Evolutionary conservation across 768 basidiomycete genomes (phyloP).

Genomic region (Macrolepiota fuliginosa): DNA sequence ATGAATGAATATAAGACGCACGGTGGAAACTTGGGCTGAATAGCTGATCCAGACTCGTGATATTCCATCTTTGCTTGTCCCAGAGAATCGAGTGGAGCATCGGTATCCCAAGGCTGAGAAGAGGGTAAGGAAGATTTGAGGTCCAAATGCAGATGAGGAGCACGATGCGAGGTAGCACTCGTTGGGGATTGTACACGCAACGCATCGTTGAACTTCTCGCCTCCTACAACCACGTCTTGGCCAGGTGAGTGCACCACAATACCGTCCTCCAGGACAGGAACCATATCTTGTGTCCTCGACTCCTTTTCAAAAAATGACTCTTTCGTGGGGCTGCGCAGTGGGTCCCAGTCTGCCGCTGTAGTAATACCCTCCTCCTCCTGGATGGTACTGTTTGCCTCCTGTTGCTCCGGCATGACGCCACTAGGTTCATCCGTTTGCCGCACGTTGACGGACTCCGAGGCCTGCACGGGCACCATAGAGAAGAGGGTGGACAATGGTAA

Average conservation of each 20-base stretch:
- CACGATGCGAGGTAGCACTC: conserved; percentile 27
- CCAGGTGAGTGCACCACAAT: conserved; percentile 15
- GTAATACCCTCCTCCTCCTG: conserved; percentile 4
- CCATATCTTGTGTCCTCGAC: neutral
- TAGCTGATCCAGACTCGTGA: conserved; percentile 38
- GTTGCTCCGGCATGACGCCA: neutral
- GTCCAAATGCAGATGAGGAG: conserved; percentile 48
- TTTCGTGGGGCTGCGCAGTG: conserved; percentile 3
- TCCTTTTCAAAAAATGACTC: neutral
- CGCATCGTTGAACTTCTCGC: conserved; percentile 1
- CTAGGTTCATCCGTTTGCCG: neutral
- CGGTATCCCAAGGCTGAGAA: conserved; percentile 67
- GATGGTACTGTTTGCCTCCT: neutral
- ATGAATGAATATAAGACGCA: conserved; percentile 2
- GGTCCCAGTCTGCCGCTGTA: neutral
- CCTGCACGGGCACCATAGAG: neutral
- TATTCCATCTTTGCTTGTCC: conserved; percentile 31
- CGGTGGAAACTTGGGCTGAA: conserved; percentile 35
- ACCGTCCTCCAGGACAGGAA: conserved; percentile 16
- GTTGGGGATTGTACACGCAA: conserved; percentile 20
- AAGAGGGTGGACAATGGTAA: neutral
- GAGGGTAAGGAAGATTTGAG: conserved; percentile 35
- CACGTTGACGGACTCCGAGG: neutral
- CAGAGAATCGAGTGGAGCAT: conserved; percentile 41
- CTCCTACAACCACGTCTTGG: neutral